Conservation (phyloP, 495 filamentous ascomycete species). For the Penicillium lagena region DNA sequence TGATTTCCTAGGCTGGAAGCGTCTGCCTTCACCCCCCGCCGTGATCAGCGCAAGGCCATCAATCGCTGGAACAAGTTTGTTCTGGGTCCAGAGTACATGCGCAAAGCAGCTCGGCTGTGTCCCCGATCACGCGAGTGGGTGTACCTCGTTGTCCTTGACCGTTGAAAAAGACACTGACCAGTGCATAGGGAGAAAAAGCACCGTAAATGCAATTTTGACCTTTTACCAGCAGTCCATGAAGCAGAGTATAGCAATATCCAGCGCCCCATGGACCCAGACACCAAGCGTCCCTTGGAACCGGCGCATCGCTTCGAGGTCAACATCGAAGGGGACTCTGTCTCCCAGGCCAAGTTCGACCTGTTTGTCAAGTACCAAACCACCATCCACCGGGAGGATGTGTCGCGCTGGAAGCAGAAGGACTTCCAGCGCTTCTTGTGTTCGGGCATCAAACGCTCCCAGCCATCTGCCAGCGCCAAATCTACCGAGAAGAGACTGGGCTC, state of each 20-base stretch:
- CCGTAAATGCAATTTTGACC: slow-evolving; percentile 68
- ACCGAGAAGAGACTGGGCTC: slow-evolving; percentile 64
- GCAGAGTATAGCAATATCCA: slow-evolving; percentile 52
- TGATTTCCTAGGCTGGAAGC: slow-evolving; percentile 49
- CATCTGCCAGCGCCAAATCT: slow-evolving; percentile 15
- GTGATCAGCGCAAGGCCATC: slow-evolving; percentile 79
- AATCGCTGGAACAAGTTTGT: slow-evolving; percentile 88
- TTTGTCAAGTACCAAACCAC: slow-evolving; percentile 81
- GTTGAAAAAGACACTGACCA: slow-evolving; percentile 5
- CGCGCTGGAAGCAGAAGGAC: slow-evolving; percentile 57
- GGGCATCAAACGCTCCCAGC: slow-evolving; percentile 52
- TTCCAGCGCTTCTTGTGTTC: slow-evolving; percentile 89
- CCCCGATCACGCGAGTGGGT: slow-evolving; percentile 68
- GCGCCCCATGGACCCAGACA: slow-evolving; percentile 43
- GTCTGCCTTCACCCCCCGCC: slow-evolving; percentile 58
- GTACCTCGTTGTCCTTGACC: slow-evolving; percentile 13
- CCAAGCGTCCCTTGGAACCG: slow-evolving; percentile 57
- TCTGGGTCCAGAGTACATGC: slow-evolving; percentile 69
- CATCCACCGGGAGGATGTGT: slow-evolving; percentile 69
- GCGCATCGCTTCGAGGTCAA: slow-evolving; percentile 74
- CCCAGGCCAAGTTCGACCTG: slow-evolving; percentile 75
- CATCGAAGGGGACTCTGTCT: slow-evolving; percentile 72
- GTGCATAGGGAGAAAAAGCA: slow-evolving; percentile 59
- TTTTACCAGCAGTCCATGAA: slow-evolving; percentile 67
- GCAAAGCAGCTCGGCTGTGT: slow-evolving; percentile 63